Conservation (phyloP, 1,284 basidiomycete genomes). For the Ceratobasidium theobromae region DNA sequence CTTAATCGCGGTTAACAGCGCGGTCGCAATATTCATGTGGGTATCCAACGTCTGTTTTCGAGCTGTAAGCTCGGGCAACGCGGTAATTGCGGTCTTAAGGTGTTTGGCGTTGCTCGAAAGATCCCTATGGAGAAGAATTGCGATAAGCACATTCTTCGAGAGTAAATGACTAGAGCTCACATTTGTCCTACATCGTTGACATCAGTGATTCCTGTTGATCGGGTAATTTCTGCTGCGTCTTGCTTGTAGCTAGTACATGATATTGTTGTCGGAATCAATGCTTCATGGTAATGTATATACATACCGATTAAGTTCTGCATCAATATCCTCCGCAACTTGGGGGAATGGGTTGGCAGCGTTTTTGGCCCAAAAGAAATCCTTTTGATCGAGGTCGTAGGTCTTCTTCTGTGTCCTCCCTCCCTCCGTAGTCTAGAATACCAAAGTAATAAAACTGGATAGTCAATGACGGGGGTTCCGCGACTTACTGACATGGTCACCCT, state of each 20-base stretch:
- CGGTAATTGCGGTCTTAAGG: constrained; percentile 96
- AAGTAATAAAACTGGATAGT: too few species aligned
- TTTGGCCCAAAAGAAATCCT: constrained; percentile 99
- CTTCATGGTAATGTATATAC: constrained; percentile 3
- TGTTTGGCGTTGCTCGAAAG: constrained; percentile 93
- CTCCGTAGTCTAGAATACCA: constrained; percentile 48
- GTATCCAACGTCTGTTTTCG: constrained; percentile 96
- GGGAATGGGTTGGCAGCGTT: constrained; percentile 97
- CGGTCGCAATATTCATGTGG: constrained; percentile 99
- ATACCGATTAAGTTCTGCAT: constrained; percentile 79
- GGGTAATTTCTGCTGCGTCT: constrained; percentile 95
- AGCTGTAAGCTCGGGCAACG: constrained; percentile 95
- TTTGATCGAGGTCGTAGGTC: constrained; percentile 94
- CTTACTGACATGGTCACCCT: constrained; percentile 77
- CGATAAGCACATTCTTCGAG: not conserved
- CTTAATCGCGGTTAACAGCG: constrained; percentile 95
- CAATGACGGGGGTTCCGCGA: too few species aligned
- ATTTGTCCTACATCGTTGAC: constrained; percentile 93
- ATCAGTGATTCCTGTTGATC: constrained; percentile 94
- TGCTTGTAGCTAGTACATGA: constrained; percentile 68
- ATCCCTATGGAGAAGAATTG: constrained; percentile 56
- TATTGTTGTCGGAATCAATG: not conserved
- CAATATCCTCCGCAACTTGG: constrained; percentile 97
- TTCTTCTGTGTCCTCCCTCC: constrained; percentile 69
- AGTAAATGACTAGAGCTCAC: constrained; percentile 52